Percentiles rank a stretch among this genome's conserved stretches.
Conservation (phyloP, 1,284 basidiomycete genomes). For the Rhodotorula glutinis region DNA sequence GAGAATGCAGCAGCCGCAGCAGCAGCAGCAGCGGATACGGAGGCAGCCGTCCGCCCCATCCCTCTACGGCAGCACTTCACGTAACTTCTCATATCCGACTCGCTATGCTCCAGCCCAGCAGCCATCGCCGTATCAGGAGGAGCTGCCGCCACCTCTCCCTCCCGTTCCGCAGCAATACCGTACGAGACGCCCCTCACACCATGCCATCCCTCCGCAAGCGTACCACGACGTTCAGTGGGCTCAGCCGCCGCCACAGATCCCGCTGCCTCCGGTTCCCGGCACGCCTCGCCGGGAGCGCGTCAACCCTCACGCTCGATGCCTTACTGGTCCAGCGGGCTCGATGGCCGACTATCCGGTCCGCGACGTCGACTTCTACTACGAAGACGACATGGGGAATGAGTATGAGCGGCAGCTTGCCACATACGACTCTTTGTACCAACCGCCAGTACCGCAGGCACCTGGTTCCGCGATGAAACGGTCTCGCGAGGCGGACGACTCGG, state of each 20-base stretch:
- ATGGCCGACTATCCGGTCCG: slow-evolving; percentile 4
- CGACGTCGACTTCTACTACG: slow-evolving; percentile 12
- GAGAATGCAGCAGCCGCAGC: neutral
- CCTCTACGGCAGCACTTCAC: neutral
- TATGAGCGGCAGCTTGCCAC: slow-evolving; percentile 35
- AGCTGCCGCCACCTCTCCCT: neutral
- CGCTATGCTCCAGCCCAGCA: slow-evolving; percentile 24
- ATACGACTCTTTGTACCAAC: slow-evolving; percentile 31
- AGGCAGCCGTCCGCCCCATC: neutral
- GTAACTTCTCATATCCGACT: slow-evolving; percentile 37
- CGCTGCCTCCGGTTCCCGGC: slow-evolving; percentile 19
- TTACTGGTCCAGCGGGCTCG: slow-evolving; percentile 14
- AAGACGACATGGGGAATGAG: slow-evolving; percentile 12
- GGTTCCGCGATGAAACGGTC: slow-evolving; percentile 23
- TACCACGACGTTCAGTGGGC: neutral
- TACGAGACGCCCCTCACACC: neutral
- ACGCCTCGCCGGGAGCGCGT: slow-evolving; percentile 18
- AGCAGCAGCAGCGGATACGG: neutral
- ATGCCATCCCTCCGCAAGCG: neutral
- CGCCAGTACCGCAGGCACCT: neutral
- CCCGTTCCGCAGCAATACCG: neutral
- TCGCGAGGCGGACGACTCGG: slow-evolving; percentile 19
- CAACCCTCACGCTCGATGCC: slow-evolving; percentile 8
- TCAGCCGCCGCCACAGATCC: slow-evolving; percentile 7
- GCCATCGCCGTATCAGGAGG: slow-evolving; percentile 3